A percentile compares a stretch with the other conserved stretches of the same genome.
These are phyloP conservation scores for Clonostachys byssicola DNA, from an alignment of 2,329 filamentous ascomycete genomes.

Conservation along the genomic window DNA sequence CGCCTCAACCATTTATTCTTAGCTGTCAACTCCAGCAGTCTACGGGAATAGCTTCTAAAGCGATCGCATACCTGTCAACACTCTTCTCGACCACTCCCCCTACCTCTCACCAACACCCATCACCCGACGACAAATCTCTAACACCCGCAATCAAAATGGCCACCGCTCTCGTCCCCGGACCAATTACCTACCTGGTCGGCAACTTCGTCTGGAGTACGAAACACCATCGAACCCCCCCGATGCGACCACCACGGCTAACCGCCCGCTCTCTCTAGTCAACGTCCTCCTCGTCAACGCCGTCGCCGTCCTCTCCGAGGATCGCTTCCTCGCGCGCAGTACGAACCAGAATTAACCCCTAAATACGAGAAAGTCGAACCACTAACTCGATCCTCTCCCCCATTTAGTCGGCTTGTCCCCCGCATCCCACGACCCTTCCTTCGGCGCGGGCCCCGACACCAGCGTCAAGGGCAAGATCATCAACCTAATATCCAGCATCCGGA, in stretches of 20 bases:
- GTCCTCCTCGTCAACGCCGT: slow-evolving; percentile 92
- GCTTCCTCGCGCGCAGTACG: slow-evolving; percentile 72
- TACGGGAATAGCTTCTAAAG: too few species aligned
- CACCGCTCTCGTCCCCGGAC: too few species aligned
- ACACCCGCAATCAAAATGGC: too few species aligned
- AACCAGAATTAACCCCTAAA: background rate
- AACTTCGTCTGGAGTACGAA: slow-evolving; percentile 62
- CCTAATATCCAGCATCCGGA: slow-evolving; percentile 84
- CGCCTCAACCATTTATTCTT: too few species aligned
- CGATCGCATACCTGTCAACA: slow-evolving; percentile 4
- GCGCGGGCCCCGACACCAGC: slow-evolving; percentile 66
- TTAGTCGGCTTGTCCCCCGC: slow-evolving; percentile 70
- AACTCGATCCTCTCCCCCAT: background rate
- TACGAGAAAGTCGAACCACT: background rate
- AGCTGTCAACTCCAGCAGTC: too few species aligned
- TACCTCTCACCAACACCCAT: background rate
- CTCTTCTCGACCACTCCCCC: background rate
- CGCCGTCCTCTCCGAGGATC: slow-evolving; percentile 90
- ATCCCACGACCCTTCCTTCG: slow-evolving; percentile 73
- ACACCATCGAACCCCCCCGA: background rate
- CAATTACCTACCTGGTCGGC: slow-evolving; percentile 24
- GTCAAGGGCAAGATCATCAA: slow-evolving; percentile 86
- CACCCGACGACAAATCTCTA: background rate
- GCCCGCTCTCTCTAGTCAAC: slow-evolving; percentile 41
- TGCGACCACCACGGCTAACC: background rate